Evolutionary conservation across 164 flowering plant genomes (phyloP).

Genomic region (Stephania japonica): DNA sequence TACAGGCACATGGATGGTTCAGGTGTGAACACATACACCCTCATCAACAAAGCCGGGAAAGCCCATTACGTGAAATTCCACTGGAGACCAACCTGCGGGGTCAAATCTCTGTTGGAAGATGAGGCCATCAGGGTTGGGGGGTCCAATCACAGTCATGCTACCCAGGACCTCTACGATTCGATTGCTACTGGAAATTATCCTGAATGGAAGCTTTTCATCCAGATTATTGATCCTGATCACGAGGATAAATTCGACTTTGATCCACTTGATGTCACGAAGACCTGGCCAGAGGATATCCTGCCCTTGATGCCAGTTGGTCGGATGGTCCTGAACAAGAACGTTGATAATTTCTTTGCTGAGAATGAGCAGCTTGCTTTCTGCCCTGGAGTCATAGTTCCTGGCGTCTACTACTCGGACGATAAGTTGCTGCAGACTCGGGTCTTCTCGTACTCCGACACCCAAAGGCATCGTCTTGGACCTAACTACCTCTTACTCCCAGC

Average conservation of each 20-base stretch:
- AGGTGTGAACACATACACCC: conserved; percentile 85
- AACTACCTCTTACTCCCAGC: conserved; percentile 90
- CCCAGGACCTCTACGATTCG: conserved; percentile 90
- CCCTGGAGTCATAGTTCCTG: conserved; percentile 89
- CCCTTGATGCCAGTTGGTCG: conserved; percentile 95
- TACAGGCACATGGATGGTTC: conserved; percentile 97
- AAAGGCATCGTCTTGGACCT: conserved; percentile 97
- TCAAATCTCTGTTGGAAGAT: conserved; percentile 76
- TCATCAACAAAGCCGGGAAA: conserved; percentile 80
- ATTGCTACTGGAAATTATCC: conserved; percentile 92
- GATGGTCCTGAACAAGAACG: conserved; percentile 86
- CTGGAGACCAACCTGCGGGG: conserved; percentile 98
- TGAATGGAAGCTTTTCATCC: conserved; percentile 93
- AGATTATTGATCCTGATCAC: conserved; percentile 80
- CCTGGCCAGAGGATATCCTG: conserved; percentile 95
- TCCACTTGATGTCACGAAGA: conserved; percentile 91
- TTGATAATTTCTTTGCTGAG: conserved; percentile 94
- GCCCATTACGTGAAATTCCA: conserved; percentile 85
- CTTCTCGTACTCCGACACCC: conserved; percentile 89
- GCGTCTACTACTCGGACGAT: conserved; percentile 85
- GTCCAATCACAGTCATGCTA: conserved; percentile 95
- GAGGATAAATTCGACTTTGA: conserved; percentile 88
- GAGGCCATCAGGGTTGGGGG: conserved; percentile 87
- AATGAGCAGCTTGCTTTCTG: conserved; percentile 95
- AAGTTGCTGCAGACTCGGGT: conserved; percentile 85